Conservation (phyloP, 2,329 filamentous ascomycete species). For the Trichocomaceae sp. region DNA sequence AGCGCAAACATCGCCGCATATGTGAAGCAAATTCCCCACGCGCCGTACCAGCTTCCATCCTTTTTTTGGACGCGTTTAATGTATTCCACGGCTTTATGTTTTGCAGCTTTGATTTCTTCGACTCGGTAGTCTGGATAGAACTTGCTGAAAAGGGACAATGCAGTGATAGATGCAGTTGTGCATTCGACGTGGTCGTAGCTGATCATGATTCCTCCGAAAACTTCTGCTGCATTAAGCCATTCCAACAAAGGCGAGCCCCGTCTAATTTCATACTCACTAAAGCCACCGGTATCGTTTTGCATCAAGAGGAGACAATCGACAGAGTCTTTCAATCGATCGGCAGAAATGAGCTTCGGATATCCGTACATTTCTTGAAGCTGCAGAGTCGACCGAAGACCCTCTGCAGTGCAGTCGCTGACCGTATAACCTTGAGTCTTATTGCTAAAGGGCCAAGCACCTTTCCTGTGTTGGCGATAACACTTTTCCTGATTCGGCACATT, state of each 20-base stretch:
- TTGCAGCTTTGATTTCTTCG: slow-evolving; percentile 66
- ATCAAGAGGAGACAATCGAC: slow-evolving; percentile 87
- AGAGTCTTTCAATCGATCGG: slow-evolving; percentile 75
- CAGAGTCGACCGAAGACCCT: slow-evolving; percentile 80
- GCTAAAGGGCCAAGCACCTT: slow-evolving; percentile 95
- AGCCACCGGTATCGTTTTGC: slow-evolving; percentile 80
- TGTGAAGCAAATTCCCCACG: slow-evolving; percentile 96
- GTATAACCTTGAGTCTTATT: slow-evolving; percentile 89
- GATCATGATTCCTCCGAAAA: slow-evolving; percentile 96
- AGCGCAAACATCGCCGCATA: slow-evolving; percentile 96
- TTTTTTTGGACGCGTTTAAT: slow-evolving; percentile 70
- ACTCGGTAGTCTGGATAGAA: slow-evolving; percentile 75
- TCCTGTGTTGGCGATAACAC: slow-evolving; percentile 84
- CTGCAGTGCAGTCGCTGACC: slow-evolving; percentile 89
- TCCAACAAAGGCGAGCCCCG: slow-evolving; percentile 74
- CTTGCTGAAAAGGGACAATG: slow-evolving; percentile 71
- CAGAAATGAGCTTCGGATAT: slow-evolving; percentile 67
- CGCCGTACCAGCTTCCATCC: slow-evolving; percentile 96
- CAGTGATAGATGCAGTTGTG: slow-evolving; percentile 89
- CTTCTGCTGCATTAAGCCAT: slow-evolving; percentile 86
- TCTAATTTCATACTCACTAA: slow-evolving; percentile 81
- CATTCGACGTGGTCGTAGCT: slow-evolving; percentile 98
- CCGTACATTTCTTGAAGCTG: slow-evolving; percentile 71
- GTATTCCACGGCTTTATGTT: slow-evolving; percentile 67
- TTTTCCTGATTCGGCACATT: slow-evolving; percentile 68